phyloP scores from a whole-genome alignment of 2,329 filamentous ascomycete genomes.

The Ophiocordyceps camponoti-leonardi region DNA sequence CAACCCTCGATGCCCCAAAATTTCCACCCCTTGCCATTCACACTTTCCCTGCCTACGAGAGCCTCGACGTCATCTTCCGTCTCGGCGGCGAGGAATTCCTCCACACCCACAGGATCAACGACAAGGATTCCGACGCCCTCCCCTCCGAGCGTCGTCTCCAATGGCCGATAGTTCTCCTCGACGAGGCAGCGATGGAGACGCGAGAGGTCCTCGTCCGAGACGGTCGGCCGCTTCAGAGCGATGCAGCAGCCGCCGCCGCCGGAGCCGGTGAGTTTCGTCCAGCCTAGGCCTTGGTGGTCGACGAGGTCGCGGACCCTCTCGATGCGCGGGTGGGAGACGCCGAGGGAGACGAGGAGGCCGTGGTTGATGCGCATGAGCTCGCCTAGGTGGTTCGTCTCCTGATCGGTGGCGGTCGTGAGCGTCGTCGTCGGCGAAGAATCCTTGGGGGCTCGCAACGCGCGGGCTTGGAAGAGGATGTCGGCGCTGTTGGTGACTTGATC shows the following conservation, averaged over 20 bases:
- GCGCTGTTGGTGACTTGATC: conserved; percentile 50
- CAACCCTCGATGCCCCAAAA: conserved; percentile 55
- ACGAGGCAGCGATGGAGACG: conserved; percentile 48
- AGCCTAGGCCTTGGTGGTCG: conserved; percentile 77
- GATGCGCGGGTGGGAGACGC: conserved; percentile 84
- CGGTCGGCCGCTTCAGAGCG: conserved; percentile 60
- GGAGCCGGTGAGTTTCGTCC: conserved; percentile 93
- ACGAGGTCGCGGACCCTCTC: conserved; percentile 85
- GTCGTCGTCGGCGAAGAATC: conserved; percentile 47
- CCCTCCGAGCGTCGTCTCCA: conserved; percentile 78
- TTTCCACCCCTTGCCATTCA: conserved; percentile 67
- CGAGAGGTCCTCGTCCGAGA: conserved; percentile 35
- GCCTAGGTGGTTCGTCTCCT: conserved; percentile 51
- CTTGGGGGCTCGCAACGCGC: conserved; percentile 6
- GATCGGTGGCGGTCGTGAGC: conserved; percentile 36
- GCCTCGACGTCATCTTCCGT: conserved; percentile 74
- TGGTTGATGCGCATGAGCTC: conserved; percentile 90
- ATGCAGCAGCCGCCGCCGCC: conserved; percentile 94
- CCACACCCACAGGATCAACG: conserved; percentile 69
- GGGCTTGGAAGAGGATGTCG: conserved; percentile 27
- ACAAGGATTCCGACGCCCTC: conserved; percentile 89
- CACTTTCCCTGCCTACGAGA: conserved; percentile 57
- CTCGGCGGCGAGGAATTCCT: conserved; percentile 64
- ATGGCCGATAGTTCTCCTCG: conserved; percentile 62
- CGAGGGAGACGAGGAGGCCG: conserved; percentile 74